Evolutionary conservation across 2,329 filamentous ascomycete species (phyloP).

Genomic region (Macrophomina tecta): DNA sequence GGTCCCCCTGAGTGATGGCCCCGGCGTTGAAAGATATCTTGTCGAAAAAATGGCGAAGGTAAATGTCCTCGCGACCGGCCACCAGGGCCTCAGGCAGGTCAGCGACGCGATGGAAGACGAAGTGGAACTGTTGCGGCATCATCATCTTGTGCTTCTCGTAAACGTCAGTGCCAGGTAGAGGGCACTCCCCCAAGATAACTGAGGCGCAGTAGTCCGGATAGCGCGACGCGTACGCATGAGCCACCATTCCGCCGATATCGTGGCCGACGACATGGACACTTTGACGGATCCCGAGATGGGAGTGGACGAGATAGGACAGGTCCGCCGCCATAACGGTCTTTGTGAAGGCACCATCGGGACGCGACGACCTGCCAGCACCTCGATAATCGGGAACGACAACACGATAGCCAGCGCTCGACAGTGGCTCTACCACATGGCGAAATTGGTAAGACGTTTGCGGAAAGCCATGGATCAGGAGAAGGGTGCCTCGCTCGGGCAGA

Average conservation of each 20-base stretch:
- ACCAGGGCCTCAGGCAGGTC: constrained; percentile 50
- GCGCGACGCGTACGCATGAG: constrained; percentile 48
- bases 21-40: constrained; percentile 45
- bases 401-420: constrained; percentile 46
- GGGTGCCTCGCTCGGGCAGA: constrained; percentile 41
- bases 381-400: constrained; percentile 52
- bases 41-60: constrained; percentile 53
- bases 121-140: constrained; percentile 46
- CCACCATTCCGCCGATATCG: constrained; percentile 57
- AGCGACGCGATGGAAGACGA: constrained; percentile 49
- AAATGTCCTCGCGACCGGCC: constrained; percentile 48
- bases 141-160: constrained; percentile 42
- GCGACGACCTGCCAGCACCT: constrained; percentile 47
- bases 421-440: constrained; percentile 38
- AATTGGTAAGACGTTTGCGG: constrained; percentile 55
- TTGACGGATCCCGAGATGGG: constrained; percentile 42
- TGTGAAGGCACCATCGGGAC: constrained; percentile 44
- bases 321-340: constrained; percentile 51
- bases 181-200: constrained; percentile 52
- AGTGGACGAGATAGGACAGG: constrained; percentile 40
- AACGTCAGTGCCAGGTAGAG: constrained; percentile 45
- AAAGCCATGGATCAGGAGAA: constrained; percentile 56
- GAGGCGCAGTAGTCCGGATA: constrained; percentile 44
- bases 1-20: constrained; percentile 44
- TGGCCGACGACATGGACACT: constrained; percentile 54